Base-by-base conservation (phyloP, 2,329 filamentous ascomycete species). In the Cladosporium phlei region DNA sequence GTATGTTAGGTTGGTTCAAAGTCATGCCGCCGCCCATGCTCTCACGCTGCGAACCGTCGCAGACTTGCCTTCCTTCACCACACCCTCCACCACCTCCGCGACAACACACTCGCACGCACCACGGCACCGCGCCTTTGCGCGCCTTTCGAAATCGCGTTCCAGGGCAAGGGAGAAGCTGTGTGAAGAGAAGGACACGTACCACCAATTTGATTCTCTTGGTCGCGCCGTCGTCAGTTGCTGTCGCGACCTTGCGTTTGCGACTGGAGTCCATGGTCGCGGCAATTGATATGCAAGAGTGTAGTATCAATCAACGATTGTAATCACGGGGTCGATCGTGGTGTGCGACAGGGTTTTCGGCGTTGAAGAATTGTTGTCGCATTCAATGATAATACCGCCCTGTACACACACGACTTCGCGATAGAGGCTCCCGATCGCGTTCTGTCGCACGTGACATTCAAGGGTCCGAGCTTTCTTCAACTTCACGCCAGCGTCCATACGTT, bases 161-260 rank as follows among this genome's bases (percentile, higher is more conserved):
- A 25, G 17, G 20, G 27, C 11, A 12, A 25, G 46, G n/a, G 35
- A 25, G 20, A 28, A 25, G 6, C 22, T 34, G 21, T 32, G 29
- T n/a, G 25, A 44, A 19, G 46, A 29, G 24, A 17, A 32, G 39
- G 27, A 37, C 25, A 48, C 46, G 33, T 43, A 48, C 46, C 17
- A 48, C 24, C 38, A 48, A 38, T 28, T 40, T 38, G 46, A 48
- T 48, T 38, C 38, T 48, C 46, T 48, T 48, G 52, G 74, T 67
- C 59, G 74, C 72, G 61, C 75, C 76, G 56, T 71, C 69, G 53
- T 75, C 75, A 56, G 64, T 45, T 20, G 52, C 42, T 20, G 52
- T 61, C 46, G 70, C 69, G 33, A 71, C 71, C 66, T 80, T 80
- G 65, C 79, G 75, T 71, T 82, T 83, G 54, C 69, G 62, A 52